Conservation (phyloP, 345 rosid species). For the Eucalyptus microcorys region DNA sequence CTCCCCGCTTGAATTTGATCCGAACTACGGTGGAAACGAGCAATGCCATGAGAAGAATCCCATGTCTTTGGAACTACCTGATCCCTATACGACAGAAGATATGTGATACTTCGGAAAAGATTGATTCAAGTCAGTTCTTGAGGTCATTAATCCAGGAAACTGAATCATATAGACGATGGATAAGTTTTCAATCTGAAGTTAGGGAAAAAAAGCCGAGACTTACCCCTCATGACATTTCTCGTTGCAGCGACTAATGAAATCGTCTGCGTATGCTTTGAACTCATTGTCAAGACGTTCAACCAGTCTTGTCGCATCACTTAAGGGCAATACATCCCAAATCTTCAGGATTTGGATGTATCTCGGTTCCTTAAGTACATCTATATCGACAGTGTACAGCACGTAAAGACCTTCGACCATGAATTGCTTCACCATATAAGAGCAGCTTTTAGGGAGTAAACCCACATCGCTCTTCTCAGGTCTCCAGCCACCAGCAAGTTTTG, state of each 20-base stretch:
- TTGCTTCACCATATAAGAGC: constrained; percentile 21
- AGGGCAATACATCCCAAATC: not conserved
- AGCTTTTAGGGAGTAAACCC: constrained; percentile 8
- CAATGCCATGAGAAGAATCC: not conserved
- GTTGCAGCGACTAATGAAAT: not conserved
- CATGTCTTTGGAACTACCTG: not conserved
- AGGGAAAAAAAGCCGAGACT: not conserved
- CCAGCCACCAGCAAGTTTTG: constrained; percentile 36
- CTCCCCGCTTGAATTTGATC: not conserved
- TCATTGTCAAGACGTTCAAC: not conserved
- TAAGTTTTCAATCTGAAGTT: not conserved
- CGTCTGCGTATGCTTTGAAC: not conserved
- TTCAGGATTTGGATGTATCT: not conserved
- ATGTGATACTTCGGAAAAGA: not conserved
- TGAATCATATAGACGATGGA: not conserved
- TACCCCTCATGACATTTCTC: not conserved
- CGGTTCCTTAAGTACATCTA: constrained; percentile 5
- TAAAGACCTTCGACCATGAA: constrained; percentile 18
- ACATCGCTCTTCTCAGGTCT: constrained; percentile 20
- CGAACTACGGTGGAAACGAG: not conserved
- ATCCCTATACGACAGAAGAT: not conserved
- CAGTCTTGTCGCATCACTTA: not conserved
- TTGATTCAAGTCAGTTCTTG: not conserved
- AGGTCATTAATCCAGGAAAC: not conserved
- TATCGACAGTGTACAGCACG: constrained; percentile 19